These are phyloP conservation scores for Plasmodium vinckei DNA, from an alignment of 169 alveolate species.

Conservation along the genomic window DNA sequence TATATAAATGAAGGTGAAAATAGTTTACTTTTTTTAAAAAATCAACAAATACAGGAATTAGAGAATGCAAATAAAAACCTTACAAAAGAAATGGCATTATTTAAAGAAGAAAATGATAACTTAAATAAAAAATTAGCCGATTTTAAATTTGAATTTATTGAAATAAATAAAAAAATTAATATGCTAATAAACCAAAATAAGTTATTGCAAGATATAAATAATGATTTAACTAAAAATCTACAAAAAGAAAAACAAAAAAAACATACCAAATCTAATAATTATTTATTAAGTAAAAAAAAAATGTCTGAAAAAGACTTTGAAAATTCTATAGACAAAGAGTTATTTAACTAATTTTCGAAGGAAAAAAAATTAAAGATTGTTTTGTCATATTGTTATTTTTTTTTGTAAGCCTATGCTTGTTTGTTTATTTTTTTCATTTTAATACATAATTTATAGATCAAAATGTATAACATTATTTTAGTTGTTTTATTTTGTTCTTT, in stretches of 20 bases:
- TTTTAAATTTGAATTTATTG: neutral
- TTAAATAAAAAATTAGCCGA: slow-evolving; percentile 7
- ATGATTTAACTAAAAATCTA: slow-evolving; percentile 1
- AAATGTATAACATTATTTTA: too few relatives aligned
- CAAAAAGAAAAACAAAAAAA: slow-evolving; percentile 6
- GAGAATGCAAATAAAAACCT: slow-evolving; percentile 36
- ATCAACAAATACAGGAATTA: slow-evolving; percentile 44
- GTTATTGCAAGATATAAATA: slow-evolving; percentile 14
- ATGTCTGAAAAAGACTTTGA: slow-evolving; percentile 13
- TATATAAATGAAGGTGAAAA: slow-evolving; percentile 53
- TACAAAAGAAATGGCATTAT: slow-evolving; percentile 6
- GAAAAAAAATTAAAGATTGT: neutral
- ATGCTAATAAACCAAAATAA: slow-evolving; percentile 33
- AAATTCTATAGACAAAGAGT: slow-evolving; percentile 69
- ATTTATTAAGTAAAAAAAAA: neutral
- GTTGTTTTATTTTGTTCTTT: too few relatives aligned
- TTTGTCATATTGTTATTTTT: neutral
- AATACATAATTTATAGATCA: too few relatives aligned
- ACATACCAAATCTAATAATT: neutral
- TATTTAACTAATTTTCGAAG: slow-evolving; percentile 11
- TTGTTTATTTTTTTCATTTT: too few relatives aligned
- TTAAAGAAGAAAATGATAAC: slow-evolving; percentile 2
- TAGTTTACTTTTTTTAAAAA: slow-evolving; percentile 40
- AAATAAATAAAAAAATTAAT: slow-evolving; percentile 11
- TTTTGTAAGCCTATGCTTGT: neutral